Conservation (phyloP, 352 stramenopile genomes). For the Phytopythium montanum region DNA sequence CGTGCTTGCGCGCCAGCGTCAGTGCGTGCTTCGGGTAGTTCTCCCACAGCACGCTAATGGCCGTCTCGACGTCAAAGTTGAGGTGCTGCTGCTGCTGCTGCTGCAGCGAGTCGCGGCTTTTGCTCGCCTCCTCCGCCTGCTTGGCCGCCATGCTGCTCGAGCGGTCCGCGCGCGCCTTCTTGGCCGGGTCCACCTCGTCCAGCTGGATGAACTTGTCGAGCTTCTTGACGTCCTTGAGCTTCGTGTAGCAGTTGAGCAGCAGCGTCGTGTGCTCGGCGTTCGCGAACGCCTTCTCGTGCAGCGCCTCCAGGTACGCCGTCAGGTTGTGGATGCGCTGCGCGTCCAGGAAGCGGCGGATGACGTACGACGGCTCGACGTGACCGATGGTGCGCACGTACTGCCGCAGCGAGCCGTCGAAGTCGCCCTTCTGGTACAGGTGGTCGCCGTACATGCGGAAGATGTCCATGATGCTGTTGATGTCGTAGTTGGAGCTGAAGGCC, state of each 20-base stretch:
- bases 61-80: slow-evolving; percentile 91
- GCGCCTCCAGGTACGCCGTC: slow-evolving; percentile 94
- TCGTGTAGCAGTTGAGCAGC: slow-evolving; percentile 95
- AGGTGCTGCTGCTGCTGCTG: slow-evolving; percentile 23
- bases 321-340: slow-evolving; percentile 96
- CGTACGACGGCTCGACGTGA: slow-evolving; percentile 96
- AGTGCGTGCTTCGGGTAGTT: slow-evolving; percentile 91
- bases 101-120: slow-evolving; percentile 10
- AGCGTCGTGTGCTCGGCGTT: slow-evolving; percentile 93
- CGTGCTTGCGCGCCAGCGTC: slow-evolving; percentile 86
- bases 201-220: slow-evolving; percentile 91
- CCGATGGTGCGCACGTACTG: slow-evolving; percentile 98
- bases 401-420: slow-evolving; percentile 94
- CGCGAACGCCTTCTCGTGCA: slow-evolving; percentile 90
- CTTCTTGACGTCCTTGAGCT: slow-evolving; percentile 93
- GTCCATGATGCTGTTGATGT: slow-evolving; percentile 94
- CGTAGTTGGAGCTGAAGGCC: slow-evolving; percentile 93
- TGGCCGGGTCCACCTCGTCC: slow-evolving; percentile 64
- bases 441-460: slow-evolving; percentile 97
- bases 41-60: slow-evolving; percentile 90
- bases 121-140: slow-evolving; percentile 18
- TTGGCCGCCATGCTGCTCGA: slow-evolving; percentile 17
- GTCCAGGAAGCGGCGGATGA: slow-evolving; percentile 98
- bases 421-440: slow-evolving; percentile 97
- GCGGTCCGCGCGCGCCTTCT: slow-evolving; percentile 14